These are phyloP conservation scores for Sporodiniella umbellata DNA, from an alignment of 371 early-diverging fungal species.

Conservation along the genomic window DNA sequence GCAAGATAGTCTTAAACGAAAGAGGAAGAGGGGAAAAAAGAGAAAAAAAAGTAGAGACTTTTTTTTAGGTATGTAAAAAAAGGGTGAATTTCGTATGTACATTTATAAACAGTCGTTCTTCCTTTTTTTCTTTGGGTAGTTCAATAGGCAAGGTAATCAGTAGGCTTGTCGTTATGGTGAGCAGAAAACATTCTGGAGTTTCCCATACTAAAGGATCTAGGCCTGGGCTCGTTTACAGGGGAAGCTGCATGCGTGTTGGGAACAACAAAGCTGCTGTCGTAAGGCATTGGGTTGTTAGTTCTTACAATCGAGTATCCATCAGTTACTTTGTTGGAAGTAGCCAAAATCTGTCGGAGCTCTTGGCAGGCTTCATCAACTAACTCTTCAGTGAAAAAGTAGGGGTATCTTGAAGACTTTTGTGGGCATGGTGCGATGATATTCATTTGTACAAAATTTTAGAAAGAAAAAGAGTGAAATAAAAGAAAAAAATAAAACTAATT, in stretches of 20 bases:
- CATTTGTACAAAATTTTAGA: slow-evolving; percentile 12
- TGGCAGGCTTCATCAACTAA: slow-evolving; percentile 22
- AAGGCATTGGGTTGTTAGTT: slow-evolving; percentile 27
- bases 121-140: too few species aligned
- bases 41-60: background rate
- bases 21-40: background rate
- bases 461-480: background rate
- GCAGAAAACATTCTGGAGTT: slow-evolving; percentile 13
- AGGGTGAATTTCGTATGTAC: background rate
- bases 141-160: background rate
- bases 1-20: background rate
- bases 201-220: slow-evolving; percentile 28
- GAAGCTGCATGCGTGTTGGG: slow-evolving; percentile 7
- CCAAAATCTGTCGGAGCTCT: slow-evolving; percentile 22
- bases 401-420: slow-evolving; percentile 18
- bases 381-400: slow-evolving; percentile 1
- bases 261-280: slow-evolving; percentile 24
- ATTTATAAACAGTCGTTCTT: background rate
- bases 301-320: slow-evolving; percentile 14
- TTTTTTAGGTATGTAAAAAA: background rate
- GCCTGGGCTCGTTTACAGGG: slow-evolving; percentile 13
- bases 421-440: slow-evolving; percentile 27
- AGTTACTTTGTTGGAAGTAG: slow-evolving; percentile 10
- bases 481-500: background rate
- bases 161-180: background rate